Base-by-base conservation (phyloP, 2,329 filamentous ascomycete genomes). In the Fusarium poae region DNA sequence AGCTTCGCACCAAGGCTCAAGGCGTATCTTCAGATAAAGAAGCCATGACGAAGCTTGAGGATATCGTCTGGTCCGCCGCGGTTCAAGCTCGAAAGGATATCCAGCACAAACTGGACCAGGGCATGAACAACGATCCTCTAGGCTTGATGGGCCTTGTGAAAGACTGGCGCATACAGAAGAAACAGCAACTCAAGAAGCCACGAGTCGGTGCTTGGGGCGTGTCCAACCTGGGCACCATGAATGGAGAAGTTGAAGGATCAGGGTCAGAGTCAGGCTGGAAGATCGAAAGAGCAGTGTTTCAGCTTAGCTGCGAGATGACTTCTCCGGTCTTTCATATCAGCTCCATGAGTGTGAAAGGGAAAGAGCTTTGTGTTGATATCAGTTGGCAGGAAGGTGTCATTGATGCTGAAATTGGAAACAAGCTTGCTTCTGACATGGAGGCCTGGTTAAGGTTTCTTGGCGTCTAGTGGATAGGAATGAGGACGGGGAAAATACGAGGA, bases 161-260 rank as follows among this genome's bases (percentile, higher is more conserved):
- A 15, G 75, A 77, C 60, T 76, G 73, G 66, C 65, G 68, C 2
- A 37, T 44, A 18, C 54, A 71, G 39, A 66, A 68, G 45, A 55
- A 52, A 42, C 57, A 55, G 21, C 44, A 62, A 8, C 60, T 68
- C 21, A 62, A 69, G 46, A 75, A 72, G 53, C 72, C 76, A 16
- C 67, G 76, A 15, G 50, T 43, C 12, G 37, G 59, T 15, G 65
- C 67, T 1, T 73, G 73, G 68, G 53, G 63, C 20, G 67, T 76
- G 11, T 75, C 72, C 23, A 77, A 77, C 57, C 56, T 77, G 3
- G 76, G 76, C 9, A 70, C 65, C 9, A 34, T 77, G 2, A 72
- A 76, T 44, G 75, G 68, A 21, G 43, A 32, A 9, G 30, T 30
- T 20, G 48, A 49, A n/a, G 50, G 32, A 13, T 8, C 53, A 15